These are phyloP conservation scores for Phytopythium mirpurense DNA, from an alignment of 352 stramenopile genomes.

Conservation along the genomic window DNA sequence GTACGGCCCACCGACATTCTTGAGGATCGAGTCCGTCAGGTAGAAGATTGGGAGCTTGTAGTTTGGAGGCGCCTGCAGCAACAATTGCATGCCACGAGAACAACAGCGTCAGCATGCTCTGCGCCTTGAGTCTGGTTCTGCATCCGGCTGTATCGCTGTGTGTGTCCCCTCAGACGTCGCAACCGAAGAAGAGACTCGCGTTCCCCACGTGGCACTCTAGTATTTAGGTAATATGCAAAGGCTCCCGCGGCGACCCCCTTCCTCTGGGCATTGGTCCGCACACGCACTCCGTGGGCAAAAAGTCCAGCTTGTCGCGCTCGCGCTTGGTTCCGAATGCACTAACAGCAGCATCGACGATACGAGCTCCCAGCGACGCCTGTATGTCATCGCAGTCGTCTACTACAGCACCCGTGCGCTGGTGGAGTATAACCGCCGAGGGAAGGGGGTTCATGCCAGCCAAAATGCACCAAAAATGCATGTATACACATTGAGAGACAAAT, in stretches of 20 bases:
- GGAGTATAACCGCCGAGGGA: background rate
- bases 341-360: background rate
- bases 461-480: no score
- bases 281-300: no score
- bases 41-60: conserved; percentile 90
- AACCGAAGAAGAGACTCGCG: conserved; percentile 3
- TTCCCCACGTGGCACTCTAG: conserved; percentile 1
- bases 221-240: conserved; percentile 2
- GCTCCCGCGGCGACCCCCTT: background rate
- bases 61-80: conserved; percentile 49
- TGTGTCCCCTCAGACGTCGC: conserved; percentile 1
- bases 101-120: conserved; percentile 1
- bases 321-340: background rate
- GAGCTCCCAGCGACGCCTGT: background rate
- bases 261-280: background rate
- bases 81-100: conserved; percentile 6
- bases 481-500: no score
- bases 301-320: background rate
- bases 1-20: conserved; percentile 82
- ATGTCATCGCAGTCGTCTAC: background rate
- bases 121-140: background rate
- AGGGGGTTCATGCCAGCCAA: background rate
- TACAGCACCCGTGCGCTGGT: no score
- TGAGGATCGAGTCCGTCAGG: conserved; percentile 87
- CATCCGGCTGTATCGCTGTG: background rate